phyloP scores from a whole-genome alignment of 495 filamentous ascomycete species.

The Bathelium albidoporum region DNA sequence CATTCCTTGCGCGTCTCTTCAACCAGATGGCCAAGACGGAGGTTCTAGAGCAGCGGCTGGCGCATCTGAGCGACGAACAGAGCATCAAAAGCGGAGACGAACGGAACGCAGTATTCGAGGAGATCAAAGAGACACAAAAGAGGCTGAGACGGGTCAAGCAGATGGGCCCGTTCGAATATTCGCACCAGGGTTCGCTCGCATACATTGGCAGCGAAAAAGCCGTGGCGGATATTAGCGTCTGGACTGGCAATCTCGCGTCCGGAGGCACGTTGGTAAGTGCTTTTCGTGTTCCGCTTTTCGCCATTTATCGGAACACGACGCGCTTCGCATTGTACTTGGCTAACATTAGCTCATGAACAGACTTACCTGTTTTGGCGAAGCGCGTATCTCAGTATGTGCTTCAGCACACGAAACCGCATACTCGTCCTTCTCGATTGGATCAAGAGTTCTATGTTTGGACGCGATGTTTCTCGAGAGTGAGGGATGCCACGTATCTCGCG shows the following conservation, averaged over 20 bases:
- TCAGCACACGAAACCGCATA: slow-evolving; percentile 89
- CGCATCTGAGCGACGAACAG: slow-evolving; percentile 51
- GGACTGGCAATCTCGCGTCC: slow-evolving; percentile 87
- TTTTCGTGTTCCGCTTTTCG: slow-evolving; percentile 43
- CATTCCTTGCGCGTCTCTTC: slow-evolving; percentile 89
- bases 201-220: slow-evolving; percentile 98
- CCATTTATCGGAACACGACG: slow-evolving; percentile 7
- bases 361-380: slow-evolving; percentile 85
- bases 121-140: slow-evolving; percentile 79
- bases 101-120: slow-evolving; percentile 45
- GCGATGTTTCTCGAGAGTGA: slow-evolving; percentile 90
- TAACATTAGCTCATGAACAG: slow-evolving; percentile 11
- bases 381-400: slow-evolving; percentile 99
- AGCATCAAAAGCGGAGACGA: slow-evolving; percentile 47
- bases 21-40: slow-evolving; percentile 96
- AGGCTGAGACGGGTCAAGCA: slow-evolving; percentile 81
- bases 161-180: slow-evolving; percentile 94
- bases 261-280: slow-evolving; percentile 47
- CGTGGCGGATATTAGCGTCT: slow-evolving; percentile 94
- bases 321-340: not conserved
- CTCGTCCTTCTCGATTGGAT: slow-evolving; percentile 90
- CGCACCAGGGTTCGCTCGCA: slow-evolving; percentile 88
- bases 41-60: slow-evolving; percentile 60
- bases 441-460: slow-evolving; percentile 90
- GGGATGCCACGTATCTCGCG: not conserved